These are phyloP conservation scores for Phytophthora hybrid DNA, from an alignment of 352 stramenopile species.

Conservation along the genomic window DNA sequence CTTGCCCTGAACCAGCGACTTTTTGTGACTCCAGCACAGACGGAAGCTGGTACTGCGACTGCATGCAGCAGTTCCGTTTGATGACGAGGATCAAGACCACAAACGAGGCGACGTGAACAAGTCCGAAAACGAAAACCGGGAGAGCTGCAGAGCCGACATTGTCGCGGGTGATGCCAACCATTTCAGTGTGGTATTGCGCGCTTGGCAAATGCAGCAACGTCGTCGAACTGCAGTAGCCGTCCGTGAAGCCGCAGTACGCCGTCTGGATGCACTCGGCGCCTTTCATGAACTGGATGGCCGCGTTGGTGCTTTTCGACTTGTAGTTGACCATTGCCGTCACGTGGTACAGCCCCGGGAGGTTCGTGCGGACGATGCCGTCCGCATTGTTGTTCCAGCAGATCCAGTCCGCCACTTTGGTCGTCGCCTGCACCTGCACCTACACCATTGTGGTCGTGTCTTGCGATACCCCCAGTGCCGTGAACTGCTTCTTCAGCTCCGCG, in stretches of 20 bases:
- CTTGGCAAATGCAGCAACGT: background rate
- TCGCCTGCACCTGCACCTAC: background rate
- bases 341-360: constrained; percentile 11
- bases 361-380: background rate
- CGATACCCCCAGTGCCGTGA: background rate
- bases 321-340: constrained; percentile 20
- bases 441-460: background rate
- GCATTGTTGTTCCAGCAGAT: constrained; percentile 12
- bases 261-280: constrained; percentile 20
- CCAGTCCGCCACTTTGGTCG: constrained; percentile 1
- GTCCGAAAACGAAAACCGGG: no score
- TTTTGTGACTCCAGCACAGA: no score
- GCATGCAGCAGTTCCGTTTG: no score
- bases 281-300: constrained; percentile 15
- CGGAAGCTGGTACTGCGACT: no score
- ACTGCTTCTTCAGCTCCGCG: background rate
- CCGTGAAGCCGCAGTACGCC: background rate
- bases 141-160: no score
- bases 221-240: background rate
- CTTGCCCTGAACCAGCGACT: no score
- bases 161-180: no score
- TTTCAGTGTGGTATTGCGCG: no score
- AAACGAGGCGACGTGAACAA: no score
- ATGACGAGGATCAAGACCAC: no score
- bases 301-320: background rate